A percentile compares a stretch with the other conserved stretches of the same genome.
phyloP scores from a whole-genome alignment of 495 filamentous ascomycete genomes.

The Polyplosphaeria fusca region DNA sequence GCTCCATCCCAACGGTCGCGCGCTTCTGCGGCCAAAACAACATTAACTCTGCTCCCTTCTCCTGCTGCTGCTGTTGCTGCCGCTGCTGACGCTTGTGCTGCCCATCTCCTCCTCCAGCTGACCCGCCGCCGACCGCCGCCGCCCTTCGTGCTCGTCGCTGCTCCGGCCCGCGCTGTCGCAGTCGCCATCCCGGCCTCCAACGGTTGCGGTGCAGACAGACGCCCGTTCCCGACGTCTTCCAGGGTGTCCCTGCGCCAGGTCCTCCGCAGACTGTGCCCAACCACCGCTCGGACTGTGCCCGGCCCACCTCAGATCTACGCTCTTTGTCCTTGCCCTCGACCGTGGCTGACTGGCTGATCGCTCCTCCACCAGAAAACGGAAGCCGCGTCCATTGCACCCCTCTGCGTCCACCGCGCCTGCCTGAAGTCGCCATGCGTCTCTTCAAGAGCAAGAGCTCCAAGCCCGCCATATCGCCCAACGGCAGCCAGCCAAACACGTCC shows the following conservation, averaged over 20 bases:
- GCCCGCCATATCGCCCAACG: constrained; percentile 45
- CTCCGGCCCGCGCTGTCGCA: too few species aligned
- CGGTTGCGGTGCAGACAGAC: too few species aligned
- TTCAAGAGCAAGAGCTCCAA: constrained; percentile 63
- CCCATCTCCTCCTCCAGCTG: too few species aligned
- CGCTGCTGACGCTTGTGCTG: too few species aligned
- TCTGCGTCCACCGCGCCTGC: neutral
- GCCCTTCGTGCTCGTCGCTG: too few species aligned
- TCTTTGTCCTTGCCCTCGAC: neutral
- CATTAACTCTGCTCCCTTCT: neutral
- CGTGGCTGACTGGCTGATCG: neutral
- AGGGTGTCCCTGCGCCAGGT: neutral
- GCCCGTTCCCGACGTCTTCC: too few species aligned
- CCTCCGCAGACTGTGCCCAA: constrained; percentile 1
- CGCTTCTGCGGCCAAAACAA: neutral
- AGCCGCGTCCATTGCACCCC: neutral
- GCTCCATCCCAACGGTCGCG: neutral
- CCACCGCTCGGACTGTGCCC: constrained; percentile 11
- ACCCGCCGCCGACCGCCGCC: too few species aligned
- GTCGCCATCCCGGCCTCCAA: too few species aligned
- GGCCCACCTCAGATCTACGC: constrained; percentile 4
- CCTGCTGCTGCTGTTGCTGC: neutral
- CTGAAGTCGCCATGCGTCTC: constrained; percentile 52
- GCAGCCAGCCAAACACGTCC: constrained; percentile 50
- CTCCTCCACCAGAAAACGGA: neutral